phyloP scores from a whole-genome alignment of 2,329 filamentous ascomycete genomes.

The Cladosporium velox region DNA sequence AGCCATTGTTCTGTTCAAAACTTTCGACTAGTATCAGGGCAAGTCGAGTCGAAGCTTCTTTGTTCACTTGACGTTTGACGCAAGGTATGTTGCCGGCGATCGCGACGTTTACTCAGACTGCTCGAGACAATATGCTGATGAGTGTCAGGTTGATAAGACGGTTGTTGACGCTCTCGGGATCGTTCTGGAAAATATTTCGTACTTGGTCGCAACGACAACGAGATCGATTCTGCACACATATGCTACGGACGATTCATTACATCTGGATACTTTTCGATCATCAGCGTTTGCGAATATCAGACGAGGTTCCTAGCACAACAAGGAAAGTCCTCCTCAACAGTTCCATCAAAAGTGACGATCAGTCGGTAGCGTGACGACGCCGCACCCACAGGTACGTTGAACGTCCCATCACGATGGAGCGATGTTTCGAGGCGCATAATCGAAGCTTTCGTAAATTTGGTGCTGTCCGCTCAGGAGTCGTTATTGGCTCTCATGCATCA shows the following conservation, averaged over 20 bases:
- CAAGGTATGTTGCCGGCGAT: conserved; percentile 12
- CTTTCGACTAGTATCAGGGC: conserved; percentile 2
- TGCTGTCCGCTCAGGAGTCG: not conserved
- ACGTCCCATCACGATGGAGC: not conserved
- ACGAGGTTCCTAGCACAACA: not conserved
- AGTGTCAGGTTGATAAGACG: not conserved
- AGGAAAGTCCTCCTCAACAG: not conserved
- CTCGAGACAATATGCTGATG: conserved; percentile 2
- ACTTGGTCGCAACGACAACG: not conserved
- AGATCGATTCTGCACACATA: not conserved
- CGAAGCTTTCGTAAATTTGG: not conserved
- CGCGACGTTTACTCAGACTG: not conserved
- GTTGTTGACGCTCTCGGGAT: not conserved
- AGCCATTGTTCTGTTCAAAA: conserved; percentile 8
- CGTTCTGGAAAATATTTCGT: not conserved
- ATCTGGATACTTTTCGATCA: not conserved
- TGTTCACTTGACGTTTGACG: conserved; percentile 16
- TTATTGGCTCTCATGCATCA: not conserved
- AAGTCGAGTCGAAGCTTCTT: conserved; percentile 20
- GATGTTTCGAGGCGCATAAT: not conserved
- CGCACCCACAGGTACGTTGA: not conserved
- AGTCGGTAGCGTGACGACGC: not conserved
- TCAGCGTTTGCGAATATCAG: not conserved
- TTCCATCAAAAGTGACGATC: not conserved
- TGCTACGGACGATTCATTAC: not conserved